phyloP scores from a whole-genome alignment of 331 rosid species.

The Rosa hybrid region DNA sequence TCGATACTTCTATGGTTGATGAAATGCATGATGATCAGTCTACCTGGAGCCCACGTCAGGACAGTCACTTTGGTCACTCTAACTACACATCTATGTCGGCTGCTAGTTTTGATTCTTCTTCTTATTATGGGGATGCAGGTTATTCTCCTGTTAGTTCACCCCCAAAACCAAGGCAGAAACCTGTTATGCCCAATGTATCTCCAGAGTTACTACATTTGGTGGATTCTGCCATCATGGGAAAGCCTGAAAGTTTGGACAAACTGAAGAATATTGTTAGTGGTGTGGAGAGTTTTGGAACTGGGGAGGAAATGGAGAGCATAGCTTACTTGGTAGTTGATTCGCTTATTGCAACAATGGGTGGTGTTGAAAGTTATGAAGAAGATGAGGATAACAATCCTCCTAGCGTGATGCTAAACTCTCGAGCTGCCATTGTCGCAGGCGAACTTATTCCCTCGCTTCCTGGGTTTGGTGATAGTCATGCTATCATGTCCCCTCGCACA shows the following conservation, averaged over 20 bases:
- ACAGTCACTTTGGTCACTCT: slow-evolving; percentile 44
- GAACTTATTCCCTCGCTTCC: slow-evolving; percentile 99
- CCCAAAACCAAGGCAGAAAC: slow-evolving; percentile 55
- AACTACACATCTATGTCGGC: slow-evolving; percentile 48
- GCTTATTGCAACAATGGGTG: slow-evolving; percentile 98
- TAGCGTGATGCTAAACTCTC: slow-evolving; percentile 95
- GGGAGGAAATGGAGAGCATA: slow-evolving; percentile 66
- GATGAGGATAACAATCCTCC: slow-evolving; percentile 93
- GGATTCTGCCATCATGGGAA: slow-evolving; percentile 99
- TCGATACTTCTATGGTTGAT: slow-evolving; percentile 48
- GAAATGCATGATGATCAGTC: slow-evolving; percentile 44
- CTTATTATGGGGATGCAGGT: slow-evolving; percentile 36
- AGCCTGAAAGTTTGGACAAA: slow-evolving; percentile 86
- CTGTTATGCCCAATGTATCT: slow-evolving; percentile 62
- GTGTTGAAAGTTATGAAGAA: slow-evolving; percentile 97
- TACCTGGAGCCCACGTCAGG: slow-evolving; percentile 44
- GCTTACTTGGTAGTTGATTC: slow-evolving; percentile 87
- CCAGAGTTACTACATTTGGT: slow-evolving; percentile 93
- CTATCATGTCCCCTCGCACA: slow-evolving; percentile 87
- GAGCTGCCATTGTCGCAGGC: slow-evolving; percentile 93
- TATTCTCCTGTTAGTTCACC: slow-evolving; percentile 66
- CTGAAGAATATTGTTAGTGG: slow-evolving; percentile 88
- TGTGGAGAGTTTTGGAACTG: slow-evolving; percentile 65
- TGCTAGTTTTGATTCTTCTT: slow-evolving; percentile 53
- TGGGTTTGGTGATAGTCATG: slow-evolving; percentile 67